Conservation (phyloP, 2,329 filamentous ascomycete genomes). For the Exophiala alcalophila region DNA sequence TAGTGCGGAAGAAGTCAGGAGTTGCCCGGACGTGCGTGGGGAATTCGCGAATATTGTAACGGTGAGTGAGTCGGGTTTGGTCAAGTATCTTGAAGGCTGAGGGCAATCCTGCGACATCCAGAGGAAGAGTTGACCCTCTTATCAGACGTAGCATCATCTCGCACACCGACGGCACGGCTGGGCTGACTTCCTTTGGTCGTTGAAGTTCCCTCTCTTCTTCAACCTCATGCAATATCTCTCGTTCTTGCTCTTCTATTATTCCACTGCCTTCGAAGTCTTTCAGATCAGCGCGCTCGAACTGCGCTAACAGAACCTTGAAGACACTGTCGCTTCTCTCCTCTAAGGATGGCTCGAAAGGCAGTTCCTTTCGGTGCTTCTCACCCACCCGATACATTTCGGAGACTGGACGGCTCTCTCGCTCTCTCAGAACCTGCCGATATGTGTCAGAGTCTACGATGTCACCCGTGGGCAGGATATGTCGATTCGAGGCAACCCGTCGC, state of each 20-base stretch:
- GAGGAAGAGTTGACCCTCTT: constrained; percentile 34
- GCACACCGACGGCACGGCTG: constrained; percentile 48
- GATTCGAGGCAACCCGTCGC: constrained; percentile 32
- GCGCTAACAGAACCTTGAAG: constrained; percentile 33
- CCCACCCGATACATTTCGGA: constrained; percentile 52
- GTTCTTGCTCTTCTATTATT: constrained; percentile 65
- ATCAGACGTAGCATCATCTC: constrained; percentile 44
- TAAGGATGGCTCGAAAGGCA: constrained; percentile 6
- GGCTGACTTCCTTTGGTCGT: constrained; percentile 41
- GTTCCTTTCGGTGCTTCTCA: neutral
- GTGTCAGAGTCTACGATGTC: constrained; percentile 1
- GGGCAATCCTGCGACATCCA: constrained; percentile 37
- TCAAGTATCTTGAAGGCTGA: constrained; percentile 48
- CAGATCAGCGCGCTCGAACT: constrained; percentile 40
- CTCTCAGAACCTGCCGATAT: constrained; percentile 46
- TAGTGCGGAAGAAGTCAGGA: constrained; percentile 50
- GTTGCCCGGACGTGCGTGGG: constrained; percentile 48
- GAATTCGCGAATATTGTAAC: constrained; percentile 33
- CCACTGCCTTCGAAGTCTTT: constrained; percentile 36
- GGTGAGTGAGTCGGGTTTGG: constrained; percentile 32
- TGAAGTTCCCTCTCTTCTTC: constrained; percentile 59
- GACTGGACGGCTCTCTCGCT: constrained; percentile 54
- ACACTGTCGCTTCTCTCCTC: constrained; percentile 32
- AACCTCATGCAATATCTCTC: constrained; percentile 61
- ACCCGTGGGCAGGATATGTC: neutral